Conservation (phyloP, 768 basidiomycete genomes). For the Brasilioporus rufonigricans region DNA sequence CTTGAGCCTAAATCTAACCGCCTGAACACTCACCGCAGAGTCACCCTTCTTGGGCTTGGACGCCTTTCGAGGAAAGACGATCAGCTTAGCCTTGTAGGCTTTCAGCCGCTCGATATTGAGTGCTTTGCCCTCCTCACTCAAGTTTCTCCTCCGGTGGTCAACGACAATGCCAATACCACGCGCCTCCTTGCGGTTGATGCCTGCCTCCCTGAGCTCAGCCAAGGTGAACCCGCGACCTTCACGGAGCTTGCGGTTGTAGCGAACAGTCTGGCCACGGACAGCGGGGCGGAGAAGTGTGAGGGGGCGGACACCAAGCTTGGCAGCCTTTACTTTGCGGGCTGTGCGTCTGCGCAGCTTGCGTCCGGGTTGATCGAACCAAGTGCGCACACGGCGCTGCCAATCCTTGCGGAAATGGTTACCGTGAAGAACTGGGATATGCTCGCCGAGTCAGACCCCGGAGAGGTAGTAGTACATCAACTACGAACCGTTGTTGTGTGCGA, state of each 20-base stretch:
- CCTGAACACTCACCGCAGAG: constrained; percentile 63
- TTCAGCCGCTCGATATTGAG: constrained; percentile 92
- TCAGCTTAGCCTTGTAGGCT: constrained; percentile 88
- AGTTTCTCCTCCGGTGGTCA: constrained; percentile 94
- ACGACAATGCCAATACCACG: constrained; percentile 91
- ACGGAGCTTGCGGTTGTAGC: constrained; percentile 97
- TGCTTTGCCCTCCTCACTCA: constrained; percentile 95
- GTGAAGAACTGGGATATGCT: constrained; percentile 65
- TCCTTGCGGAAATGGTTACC: constrained; percentile 98
- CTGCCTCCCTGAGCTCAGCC: constrained; percentile 93
- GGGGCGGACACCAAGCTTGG: constrained; percentile 88
- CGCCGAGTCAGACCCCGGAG: constrained; percentile 7
- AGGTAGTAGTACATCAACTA: constrained; percentile 28
- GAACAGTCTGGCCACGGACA: constrained; percentile 93
- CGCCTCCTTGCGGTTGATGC: constrained; percentile 91
- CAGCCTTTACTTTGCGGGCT: constrained; percentile 89
- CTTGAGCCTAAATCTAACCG: neutral
- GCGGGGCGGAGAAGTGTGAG: constrained; percentile 92
- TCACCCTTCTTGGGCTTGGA: constrained; percentile 96
- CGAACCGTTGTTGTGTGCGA: constrained; percentile 36
- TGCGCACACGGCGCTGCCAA: constrained; percentile 95
- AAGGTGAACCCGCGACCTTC: constrained; percentile 97
- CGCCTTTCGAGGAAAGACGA: constrained; percentile 96
- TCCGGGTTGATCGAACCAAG: constrained; percentile 99
- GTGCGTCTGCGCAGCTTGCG: constrained; percentile 94